A percentile compares a stretch with the other conserved stretches of the same genome.
Evolutionary conservation across 2,329 filamentous ascomycete species (phyloP).

Genomic region (Waltergamsia citrina): DNA sequence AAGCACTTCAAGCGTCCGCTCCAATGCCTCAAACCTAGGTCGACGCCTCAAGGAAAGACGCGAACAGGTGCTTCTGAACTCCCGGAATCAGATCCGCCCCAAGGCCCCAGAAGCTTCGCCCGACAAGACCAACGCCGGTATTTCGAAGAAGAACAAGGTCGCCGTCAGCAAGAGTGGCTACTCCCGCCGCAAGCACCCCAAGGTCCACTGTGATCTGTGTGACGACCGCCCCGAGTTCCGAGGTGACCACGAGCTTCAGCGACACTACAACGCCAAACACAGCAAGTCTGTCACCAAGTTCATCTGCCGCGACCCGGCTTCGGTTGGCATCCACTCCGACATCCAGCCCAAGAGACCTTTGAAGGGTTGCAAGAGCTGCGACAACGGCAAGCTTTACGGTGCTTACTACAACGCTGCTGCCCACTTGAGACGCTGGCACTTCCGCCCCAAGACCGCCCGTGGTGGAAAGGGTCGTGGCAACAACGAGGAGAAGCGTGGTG

Average conservation of each 20-base stretch:
- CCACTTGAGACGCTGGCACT: conserved; percentile 80
- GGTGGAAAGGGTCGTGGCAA: conserved; percentile 27
- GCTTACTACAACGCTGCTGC: conserved; percentile 94
- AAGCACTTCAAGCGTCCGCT: conserved; percentile 30
- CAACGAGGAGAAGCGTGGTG: conserved; percentile 39
- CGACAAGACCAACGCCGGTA: background rate
- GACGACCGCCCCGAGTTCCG: conserved; percentile 71
- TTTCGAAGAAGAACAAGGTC: conserved; percentile 15
- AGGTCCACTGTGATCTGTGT: conserved; percentile 63
- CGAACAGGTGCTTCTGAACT: conserved; percentile 33
- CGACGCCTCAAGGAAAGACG: conserved; percentile 38
- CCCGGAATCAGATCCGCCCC: conserved; percentile 32
- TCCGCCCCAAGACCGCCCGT: conserved; percentile 53
- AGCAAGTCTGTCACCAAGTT: conserved; percentile 42
- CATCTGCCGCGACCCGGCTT: conserved; percentile 45
- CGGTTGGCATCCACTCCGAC: conserved; percentile 25
- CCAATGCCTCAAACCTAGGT: conserved; percentile 31
- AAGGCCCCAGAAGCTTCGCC: conserved; percentile 7
- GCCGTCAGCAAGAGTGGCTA: conserved; percentile 31
- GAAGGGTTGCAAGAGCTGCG: conserved; percentile 75
- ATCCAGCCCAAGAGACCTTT: conserved; percentile 54
- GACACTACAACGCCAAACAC: conserved; percentile 61
- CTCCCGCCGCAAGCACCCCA: conserved; percentile 58
- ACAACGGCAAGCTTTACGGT: conserved; percentile 67
- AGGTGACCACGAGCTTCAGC: conserved; percentile 72